These are phyloP conservation scores for Sarocladium brachiariae DNA, from an alignment of 2,329 filamentous ascomycete species.

Conservation along the genomic window DNA sequence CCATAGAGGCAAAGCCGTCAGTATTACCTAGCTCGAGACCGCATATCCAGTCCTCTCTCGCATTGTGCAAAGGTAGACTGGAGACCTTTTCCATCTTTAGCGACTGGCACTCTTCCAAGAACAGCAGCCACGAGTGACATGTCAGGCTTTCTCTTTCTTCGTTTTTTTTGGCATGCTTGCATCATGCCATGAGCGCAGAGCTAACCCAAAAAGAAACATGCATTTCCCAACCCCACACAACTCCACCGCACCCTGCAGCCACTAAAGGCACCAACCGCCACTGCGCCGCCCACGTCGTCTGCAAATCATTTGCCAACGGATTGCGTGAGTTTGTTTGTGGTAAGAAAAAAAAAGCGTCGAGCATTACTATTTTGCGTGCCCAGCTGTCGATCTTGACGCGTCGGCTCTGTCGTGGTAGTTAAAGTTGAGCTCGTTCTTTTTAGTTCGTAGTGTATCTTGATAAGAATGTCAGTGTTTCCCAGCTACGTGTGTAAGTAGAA, in stretches of 20 bases:
- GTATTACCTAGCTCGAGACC: too few relatives aligned
- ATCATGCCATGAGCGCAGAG: background rate
- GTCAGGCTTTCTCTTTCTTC: background rate
- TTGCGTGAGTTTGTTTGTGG: background rate
- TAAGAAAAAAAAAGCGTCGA: too few relatives aligned
- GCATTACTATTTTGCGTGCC: background rate
- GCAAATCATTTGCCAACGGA: background rate
- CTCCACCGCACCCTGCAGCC: constrained; percentile 1
- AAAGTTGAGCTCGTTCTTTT: too few relatives aligned
- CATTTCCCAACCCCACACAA: background rate
- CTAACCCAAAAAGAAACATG: background rate
- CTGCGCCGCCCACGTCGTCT: background rate
- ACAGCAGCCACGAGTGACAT: background rate
- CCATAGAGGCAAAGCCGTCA: too few relatives aligned
- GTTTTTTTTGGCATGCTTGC: background rate
- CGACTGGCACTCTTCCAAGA: too few relatives aligned
- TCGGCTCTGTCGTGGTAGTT: background rate
- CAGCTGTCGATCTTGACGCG: background rate
- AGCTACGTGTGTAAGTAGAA: too few relatives aligned
- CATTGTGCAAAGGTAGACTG: too few relatives aligned
- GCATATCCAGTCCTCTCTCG: too few relatives aligned
- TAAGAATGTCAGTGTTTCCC: too few relatives aligned
- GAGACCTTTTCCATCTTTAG: too few relatives aligned
- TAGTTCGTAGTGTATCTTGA: too few relatives aligned
- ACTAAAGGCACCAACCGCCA: background rate